Evolutionary conservation across 2,329 filamentous ascomycete species (phyloP), one percentile per base, ranked within the genome.

Genomic region (Hymenoscyphus occultus): DNA sequence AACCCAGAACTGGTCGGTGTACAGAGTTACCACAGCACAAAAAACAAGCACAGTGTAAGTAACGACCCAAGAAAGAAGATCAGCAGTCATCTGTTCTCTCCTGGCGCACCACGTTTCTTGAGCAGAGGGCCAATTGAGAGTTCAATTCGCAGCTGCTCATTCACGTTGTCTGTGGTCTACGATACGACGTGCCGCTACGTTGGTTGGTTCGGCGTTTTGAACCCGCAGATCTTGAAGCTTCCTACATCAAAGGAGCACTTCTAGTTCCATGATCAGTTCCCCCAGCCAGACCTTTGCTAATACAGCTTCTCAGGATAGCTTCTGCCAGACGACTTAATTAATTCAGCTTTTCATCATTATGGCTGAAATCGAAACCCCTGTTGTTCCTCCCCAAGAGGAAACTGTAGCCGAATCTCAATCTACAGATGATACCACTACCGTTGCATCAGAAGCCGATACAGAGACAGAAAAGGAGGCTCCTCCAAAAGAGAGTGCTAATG

Each of bases 381-480:
- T 71, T 62, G 60, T 69, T 16, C 62, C 67, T 51, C 65, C 60
- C 2, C 69, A 70, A 6, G 71, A 72, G 19, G 71, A 72, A 54
- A 63, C 35, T 59, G 56, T 65, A 59, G 61, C 64, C 39, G 71
- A 72, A 35, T 65, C 68, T 35, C 54, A 64, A 16, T 74, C 72
- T 19, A 70, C 64, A 32, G 72, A 75, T 39, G 72, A 74, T 60
- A 66, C 67, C 54, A 62, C 71, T 45, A 68, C 61, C 45, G 58
- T 69, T 64, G 67, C 66, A 61, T 72, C 73, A 51, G 73, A 74
- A 64, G 63, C 68, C 39, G 72, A 73, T 57, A 68, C 69, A 31
- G 73, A 74, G 63, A 71, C 66, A 31, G 73, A 72, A 40, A 71
- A 73, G 61, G 71, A 72, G n/a, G 60, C 60, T 28, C 45, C 69